Evolutionary conservation across 495 filamentous ascomycete genomes (phyloP), one percentile per base, ranked within the genome.

Genomic region (Tuber indicum): DNA sequence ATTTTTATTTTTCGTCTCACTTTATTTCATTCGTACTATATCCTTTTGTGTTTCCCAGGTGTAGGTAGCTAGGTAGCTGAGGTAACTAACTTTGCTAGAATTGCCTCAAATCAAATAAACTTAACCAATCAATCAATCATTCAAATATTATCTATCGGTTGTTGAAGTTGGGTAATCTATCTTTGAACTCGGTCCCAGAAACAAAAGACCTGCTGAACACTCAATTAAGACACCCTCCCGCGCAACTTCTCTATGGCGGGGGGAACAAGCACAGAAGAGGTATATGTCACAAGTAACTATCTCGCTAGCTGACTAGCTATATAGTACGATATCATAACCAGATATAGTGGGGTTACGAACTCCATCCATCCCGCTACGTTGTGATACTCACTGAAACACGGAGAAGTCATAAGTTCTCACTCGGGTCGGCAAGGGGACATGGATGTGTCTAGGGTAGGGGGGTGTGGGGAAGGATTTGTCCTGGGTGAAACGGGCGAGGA

Each of bases 371-470:
- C 58, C 26, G 58, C 58, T 36, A 36, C 58, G 32, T 66, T 66
- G 58, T 66, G 58, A 66, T 66, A 66, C 58, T 66, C 58, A 66
- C 26, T 66, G 58, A 66, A 66, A 66, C 58, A 66, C 58, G 58
- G 58, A 66, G 58, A 66, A 66, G 26, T 66, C 58, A 66, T 26
- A 66, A 26, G 17, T 66, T 66, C 58, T 66, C 58, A 66, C 58
- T 66, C 58, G 58, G 58, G 58, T 32, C 32, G 14, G 14, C 26
- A 32, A 66, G 58, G 58, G 58, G 58, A 17, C 26, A 66, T 32
- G n/a, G 58, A 12, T 32, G n/a, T 32, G 26, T 32, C 58, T 6
- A 17, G 58, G 58, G 26, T 66, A 66, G 58, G 58, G 58, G 58
- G 58, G 9, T 4, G 52, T 2, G 10, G 49, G 49, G 49, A 26